Base-by-base conservation (phyloP, 169 alveolate species). In the Plasmodium gallinaceum region DNA sequence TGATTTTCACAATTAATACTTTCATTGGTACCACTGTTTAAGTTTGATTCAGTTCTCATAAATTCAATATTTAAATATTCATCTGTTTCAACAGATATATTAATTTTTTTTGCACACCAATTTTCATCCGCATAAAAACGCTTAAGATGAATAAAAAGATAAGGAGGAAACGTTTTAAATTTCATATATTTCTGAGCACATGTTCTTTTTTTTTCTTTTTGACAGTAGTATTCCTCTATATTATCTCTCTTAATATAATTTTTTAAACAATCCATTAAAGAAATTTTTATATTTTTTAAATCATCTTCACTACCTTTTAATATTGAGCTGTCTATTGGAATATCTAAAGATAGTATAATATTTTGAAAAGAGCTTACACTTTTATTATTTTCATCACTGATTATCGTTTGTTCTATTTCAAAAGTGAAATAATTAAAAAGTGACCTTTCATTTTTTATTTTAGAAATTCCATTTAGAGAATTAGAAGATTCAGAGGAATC, bases 61-160 rank as follows among this genome's bases (percentile, higher is more conserved):
- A 76, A 76, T 57, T 76, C 89, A 3, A 76, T 16, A 43, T 76
- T 51, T 7, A 76, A 16, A 9, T 76, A 24, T 18, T 68, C 78
- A 52, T 86, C 70, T n/a, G 94, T 92, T 88, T 88, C 87, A 5
- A 93, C 93, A 18, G 92, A 76, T 43, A 92, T 71, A 22, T 94
- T 78, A 62, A 92, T 92, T 58, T 93, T 93, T 78, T 87, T 88
- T n/a, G 94, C 92, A 46, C 66, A 88, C 94, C 93, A 88, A 18
- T 92, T 61, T 57, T 88, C 90, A 46, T 89, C 94, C 7, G 88
- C 88, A 61, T 89, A 93, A 68, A 94, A 94, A 39, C 95, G 88
- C 74, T 95, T 93, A 43, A 95, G 94, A 39, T 93, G 92, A 46
- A 93, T 89, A 46, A 90, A 70, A 39, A 93, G 93, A 74, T 93